These are phyloP conservation scores for Eucommia ulmoides DNA, from an alignment of 257 asterid species.

Conservation along the genomic window DNA sequence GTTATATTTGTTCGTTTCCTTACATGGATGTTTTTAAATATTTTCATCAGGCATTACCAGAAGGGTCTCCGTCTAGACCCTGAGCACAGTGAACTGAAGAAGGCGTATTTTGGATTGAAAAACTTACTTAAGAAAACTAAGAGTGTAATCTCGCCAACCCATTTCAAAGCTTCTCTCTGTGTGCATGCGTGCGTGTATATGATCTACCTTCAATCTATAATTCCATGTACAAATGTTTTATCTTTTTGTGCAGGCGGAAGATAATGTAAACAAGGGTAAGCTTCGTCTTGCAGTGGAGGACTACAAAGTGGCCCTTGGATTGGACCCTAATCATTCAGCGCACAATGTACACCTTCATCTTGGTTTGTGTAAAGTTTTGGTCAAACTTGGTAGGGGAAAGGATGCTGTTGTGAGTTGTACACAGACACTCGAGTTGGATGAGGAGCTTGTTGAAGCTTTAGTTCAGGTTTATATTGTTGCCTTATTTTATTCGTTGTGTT, in stretches of 20 bases:
- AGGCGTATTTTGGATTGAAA: slow-evolving; percentile 81
- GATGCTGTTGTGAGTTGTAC: slow-evolving; percentile 78
- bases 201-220: neutral
- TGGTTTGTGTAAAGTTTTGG: slow-evolving; percentile 76
- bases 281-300: slow-evolving; percentile 84
- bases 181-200: neutral
- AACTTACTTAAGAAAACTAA: slow-evolving; percentile 81
- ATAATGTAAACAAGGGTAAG: slow-evolving; percentile 80
- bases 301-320: slow-evolving; percentile 57
- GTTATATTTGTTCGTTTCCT: neutral
- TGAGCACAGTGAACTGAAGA: slow-evolving; percentile 82
- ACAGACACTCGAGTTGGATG: slow-evolving; percentile 72
- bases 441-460: slow-evolving; percentile 71
- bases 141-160: slow-evolving; percentile 35
- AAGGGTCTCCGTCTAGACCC: slow-evolving; percentile 96
- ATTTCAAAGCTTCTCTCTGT: neutral
- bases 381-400: slow-evolving; percentile 83
- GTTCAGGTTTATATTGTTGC: slow-evolving; percentile 45
- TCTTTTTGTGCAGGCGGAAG: slow-evolving; percentile 65
- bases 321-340: slow-evolving; percentile 80
- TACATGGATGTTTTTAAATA: slow-evolving; percentile 2
- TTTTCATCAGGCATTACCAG: slow-evolving; percentile 67
- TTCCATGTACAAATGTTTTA: slow-evolving; percentile 4
- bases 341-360: slow-evolving; percentile 73
- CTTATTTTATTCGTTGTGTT: neutral